Evolutionary conservation across 495 filamentous ascomycete genomes (phyloP).

Genomic region (Lichenothelia convexa): DNA sequence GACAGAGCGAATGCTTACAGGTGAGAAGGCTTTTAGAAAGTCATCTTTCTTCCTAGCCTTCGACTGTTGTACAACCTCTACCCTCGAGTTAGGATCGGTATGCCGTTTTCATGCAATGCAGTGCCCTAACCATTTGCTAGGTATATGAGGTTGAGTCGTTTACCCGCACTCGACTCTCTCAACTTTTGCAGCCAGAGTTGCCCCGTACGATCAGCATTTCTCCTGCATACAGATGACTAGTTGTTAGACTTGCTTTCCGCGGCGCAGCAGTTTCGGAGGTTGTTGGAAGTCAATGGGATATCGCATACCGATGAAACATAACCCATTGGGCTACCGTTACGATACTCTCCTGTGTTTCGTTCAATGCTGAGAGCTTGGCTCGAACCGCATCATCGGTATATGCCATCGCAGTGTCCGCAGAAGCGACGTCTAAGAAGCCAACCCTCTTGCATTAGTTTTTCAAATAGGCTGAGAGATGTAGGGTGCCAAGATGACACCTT

Average conservation of each 20-base stretch:
- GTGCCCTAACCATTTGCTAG: constrained; percentile 66
- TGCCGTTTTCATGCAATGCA: too few relatives aligned
- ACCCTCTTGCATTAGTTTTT: too few relatives aligned
- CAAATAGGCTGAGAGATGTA: too few relatives aligned
- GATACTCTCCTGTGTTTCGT: constrained; percentile 92
- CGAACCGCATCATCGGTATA: constrained; percentile 87
- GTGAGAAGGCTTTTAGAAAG: constrained; percentile 77
- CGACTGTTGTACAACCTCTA: constrained; percentile 90
- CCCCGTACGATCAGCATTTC: constrained; percentile 75
- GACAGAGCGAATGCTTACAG: constrained; percentile 30
- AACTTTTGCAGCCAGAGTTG: constrained; percentile 78
- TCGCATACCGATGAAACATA: constrained; percentile 82
- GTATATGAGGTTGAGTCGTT: constrained; percentile 81
- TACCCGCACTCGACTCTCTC: constrained; percentile 63
- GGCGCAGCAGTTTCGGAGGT: too few relatives aligned
- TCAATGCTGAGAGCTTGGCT: constrained; percentile 83
- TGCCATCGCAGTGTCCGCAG: constrained; percentile 38
- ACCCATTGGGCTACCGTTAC: constrained; percentile 96
- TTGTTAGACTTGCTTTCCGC: too few relatives aligned
- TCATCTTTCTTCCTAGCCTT: constrained; percentile 80
- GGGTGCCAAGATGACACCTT: too few relatives aligned
- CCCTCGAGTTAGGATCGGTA: too few relatives aligned
- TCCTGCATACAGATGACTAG: constrained; percentile 32
- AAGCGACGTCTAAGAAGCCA: too few relatives aligned
- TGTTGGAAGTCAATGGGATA: too few relatives aligned